Evolutionary conservation across 331 rosid species (phyloP), one percentile per base, ranked within the genome.

Genomic region (Cucumis variabilis): DNA sequence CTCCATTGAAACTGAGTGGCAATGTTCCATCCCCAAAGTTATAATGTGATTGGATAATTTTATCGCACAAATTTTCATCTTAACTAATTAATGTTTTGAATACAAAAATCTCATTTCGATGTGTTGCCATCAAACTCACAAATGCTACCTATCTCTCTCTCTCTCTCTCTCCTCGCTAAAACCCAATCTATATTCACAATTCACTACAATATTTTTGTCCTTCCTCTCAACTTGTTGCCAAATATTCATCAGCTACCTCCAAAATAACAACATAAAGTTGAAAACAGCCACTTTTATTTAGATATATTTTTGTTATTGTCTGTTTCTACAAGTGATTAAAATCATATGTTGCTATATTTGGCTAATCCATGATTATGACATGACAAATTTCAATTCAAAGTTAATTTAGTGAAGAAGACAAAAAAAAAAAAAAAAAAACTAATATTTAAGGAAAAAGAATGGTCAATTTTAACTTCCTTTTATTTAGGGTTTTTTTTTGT

Each of bases 121-220:
- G 12, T n/a, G 82, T 76, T 76, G 30, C 82, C 33, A 74, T 74
- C 80, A 41, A 74, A 74, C 80, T 74, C 80, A 74, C 80, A 74
- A 25, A 74, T 74, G 7, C 79, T 37, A 17, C 2, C 37, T 30
- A 30, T 30, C 37, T 33, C 37, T 33, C 21, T 73, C 0, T 73
- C 25, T 72, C 17, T 67, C 53, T 68, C 41, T 13, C 71, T 68
- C 11, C 0, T 24, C 48, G n/a, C 77, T 37, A 74, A 74, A 44
- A 74, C 58, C 80, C 58, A 10, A 41, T 74, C 80, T 41, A 62
- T 62, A 62, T 62, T 25, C 74, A 69, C 41, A 55, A 6, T 58
- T 75, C 81, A 44, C 81, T 51, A 44, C 66, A 50, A 51, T 11
- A 78, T 48, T 48, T 44, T 51, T 78, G 65, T 78, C 83, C 66